Conservation (phyloP, 768 basidiomycete species). For the Leucosporidium yakuticum region DNA sequence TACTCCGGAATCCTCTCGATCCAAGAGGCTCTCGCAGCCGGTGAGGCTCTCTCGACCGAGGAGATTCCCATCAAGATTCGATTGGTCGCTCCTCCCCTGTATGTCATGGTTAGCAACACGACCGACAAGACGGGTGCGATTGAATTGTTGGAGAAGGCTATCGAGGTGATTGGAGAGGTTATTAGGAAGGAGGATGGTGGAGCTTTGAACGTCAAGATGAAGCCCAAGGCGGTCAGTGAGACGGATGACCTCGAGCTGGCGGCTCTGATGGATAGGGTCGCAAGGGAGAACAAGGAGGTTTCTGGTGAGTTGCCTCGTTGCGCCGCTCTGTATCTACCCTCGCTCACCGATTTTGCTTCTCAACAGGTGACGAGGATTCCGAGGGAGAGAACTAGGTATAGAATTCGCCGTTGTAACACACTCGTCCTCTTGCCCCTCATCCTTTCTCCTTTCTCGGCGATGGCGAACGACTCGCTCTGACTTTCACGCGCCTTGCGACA, state of each 20-base stretch:
- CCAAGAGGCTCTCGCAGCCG: slow-evolving; percentile 79
- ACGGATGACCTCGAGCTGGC: slow-evolving; percentile 96
- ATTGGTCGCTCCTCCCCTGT: slow-evolving; percentile 90
- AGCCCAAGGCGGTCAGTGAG: slow-evolving; percentile 97
- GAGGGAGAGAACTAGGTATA: slow-evolving; percentile 27
- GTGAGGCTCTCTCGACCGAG: slow-evolving; percentile 76
- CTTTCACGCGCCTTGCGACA: no score
- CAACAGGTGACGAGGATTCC: slow-evolving; percentile 37
- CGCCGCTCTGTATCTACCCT: neutral
- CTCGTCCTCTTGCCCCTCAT: no score
- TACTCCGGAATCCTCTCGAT: slow-evolving; percentile 96
- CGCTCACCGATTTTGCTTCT: no score
- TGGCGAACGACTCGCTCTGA: no score
- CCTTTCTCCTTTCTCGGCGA: no score
- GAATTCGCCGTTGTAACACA: no score
- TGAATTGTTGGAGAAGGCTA: slow-evolving; percentile 86
- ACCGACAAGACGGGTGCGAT: slow-evolving; percentile 95
- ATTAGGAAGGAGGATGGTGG: slow-evolving; percentile 86
- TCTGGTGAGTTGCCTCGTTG: slow-evolving; percentile 55
- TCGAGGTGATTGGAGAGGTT: slow-evolving; percentile 76
- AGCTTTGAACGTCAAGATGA: slow-evolving; percentile 88
- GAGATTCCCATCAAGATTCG: slow-evolving; percentile 95
- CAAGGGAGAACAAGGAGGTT: slow-evolving; percentile 89
- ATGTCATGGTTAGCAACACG: slow-evolving; percentile 90
- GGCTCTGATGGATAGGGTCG: slow-evolving; percentile 91